Evolutionary conservation across 148 eudicot species (phyloP).

Genomic region (Chenopodium suecicum): DNA sequence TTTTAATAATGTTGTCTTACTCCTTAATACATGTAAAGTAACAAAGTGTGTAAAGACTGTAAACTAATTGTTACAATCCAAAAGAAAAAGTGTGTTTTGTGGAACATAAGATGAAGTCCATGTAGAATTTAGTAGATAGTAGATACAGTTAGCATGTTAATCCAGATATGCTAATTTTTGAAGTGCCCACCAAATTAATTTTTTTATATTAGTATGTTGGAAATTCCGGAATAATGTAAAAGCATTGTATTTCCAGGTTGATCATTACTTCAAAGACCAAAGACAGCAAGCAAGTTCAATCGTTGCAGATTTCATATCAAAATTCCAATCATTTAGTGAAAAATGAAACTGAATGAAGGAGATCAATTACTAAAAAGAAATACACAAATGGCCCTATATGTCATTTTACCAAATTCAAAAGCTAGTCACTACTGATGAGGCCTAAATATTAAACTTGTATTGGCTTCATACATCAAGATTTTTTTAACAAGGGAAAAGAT

Average conservation of each 20-base stretch:
- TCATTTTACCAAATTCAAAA: background rate
- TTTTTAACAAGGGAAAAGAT: background rate
- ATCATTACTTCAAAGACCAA: background rate
- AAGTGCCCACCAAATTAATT: background rate
- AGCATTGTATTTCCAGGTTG: background rate
- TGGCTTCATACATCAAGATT: background rate
- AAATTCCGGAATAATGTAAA: background rate
- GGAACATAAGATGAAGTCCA: background rate
- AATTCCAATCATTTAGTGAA: background rate
- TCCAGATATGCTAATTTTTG: background rate
- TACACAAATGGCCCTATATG: background rate
- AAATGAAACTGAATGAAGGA: background rate
- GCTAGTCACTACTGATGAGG: background rate
- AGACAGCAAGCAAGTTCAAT: background rate
- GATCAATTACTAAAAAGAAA: background rate
- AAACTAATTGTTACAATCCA: too few relatives aligned
- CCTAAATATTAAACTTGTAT: background rate
- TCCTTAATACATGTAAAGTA: too few relatives aligned
- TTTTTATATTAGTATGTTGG: too few relatives aligned
- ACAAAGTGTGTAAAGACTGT: too few relatives aligned
- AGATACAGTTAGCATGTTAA: background rate
- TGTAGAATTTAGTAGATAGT: background rate
- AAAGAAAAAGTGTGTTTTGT: too few relatives aligned
- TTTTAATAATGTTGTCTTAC: too few relatives aligned
- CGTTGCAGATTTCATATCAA: background rate